These are phyloP conservation scores for Sindora glabra DNA, from an alignment of 306 rosid genomes.

Conservation along the genomic window DNA sequence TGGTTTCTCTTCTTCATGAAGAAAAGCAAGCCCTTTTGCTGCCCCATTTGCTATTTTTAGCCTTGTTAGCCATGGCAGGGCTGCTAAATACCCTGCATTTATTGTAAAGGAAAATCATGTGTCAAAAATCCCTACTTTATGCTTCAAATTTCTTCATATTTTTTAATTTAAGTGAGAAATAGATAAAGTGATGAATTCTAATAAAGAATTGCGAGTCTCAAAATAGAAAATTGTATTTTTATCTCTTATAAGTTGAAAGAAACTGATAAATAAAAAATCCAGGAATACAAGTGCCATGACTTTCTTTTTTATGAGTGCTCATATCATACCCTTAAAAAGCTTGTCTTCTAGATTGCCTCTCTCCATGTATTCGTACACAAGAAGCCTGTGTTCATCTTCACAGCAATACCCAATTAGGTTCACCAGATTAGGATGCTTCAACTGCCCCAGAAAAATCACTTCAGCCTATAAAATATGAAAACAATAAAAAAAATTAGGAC, in stretches of 20 bases:
- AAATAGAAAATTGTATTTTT: too few species aligned
- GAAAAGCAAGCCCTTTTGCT: slow-evolving; percentile 79
- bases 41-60: slow-evolving; percentile 79
- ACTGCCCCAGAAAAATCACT: slow-evolving; percentile 84
- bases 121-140: too few species aligned
- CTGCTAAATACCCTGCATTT: slow-evolving; percentile 63
- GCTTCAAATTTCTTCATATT: too few species aligned
- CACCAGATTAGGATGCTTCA: slow-evolving; percentile 83
- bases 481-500: background rate
- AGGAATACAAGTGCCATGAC: too few species aligned
- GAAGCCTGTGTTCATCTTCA: slow-evolving; percentile 85
- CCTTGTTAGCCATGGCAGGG: slow-evolving; percentile 87
- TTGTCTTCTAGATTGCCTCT: slow-evolving; percentile 63
- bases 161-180: too few species aligned
- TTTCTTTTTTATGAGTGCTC: too few species aligned
- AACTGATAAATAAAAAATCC: too few species aligned
- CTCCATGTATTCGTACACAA: slow-evolving; percentile 81
- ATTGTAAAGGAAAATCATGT: background rate
- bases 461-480: slow-evolving; percentile 52
- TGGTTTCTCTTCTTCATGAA: slow-evolving; percentile 80
- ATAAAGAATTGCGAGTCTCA: too few species aligned
- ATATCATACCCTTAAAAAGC: slow-evolving; percentile 68
- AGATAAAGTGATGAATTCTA: too few species aligned
- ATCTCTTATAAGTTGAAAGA: too few species aligned
- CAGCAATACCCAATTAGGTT: slow-evolving; percentile 85